Percentiles rank a stretch among this genome's conserved stretches.
Evolutionary conservation across 768 basidiomycete genomes (phyloP).

Genomic region (Lentinula raphanica): DNA sequence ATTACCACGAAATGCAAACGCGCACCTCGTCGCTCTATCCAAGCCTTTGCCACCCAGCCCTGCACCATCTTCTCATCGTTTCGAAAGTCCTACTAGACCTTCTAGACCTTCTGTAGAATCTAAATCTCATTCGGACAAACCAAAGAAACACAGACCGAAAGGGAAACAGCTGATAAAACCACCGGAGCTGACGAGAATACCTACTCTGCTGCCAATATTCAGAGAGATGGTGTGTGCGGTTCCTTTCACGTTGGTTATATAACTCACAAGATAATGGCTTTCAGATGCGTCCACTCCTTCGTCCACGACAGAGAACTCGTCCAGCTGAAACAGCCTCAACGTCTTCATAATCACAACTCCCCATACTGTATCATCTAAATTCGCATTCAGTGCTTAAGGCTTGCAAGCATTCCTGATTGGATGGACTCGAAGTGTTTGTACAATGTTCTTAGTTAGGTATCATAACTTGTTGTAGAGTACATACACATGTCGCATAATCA

Average conservation of each 20-base stretch:
- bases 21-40: conserved; percentile 20
- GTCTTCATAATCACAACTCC: too few relatives aligned
- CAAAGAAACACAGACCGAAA: conserved; percentile 3
- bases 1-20: conserved; percentile 21
- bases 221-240: conserved; percentile 76
- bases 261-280: not conserved
- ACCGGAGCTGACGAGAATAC: conserved; percentile 74
- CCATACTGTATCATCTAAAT: not conserved
- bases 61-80: conserved; percentile 9
- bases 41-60: conserved; percentile 36
- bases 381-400: not conserved
- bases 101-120: conserved; percentile 4
- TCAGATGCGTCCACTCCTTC: conserved; percentile 42
- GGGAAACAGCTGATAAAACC: conserved; percentile 42
- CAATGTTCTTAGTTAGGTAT: too few relatives aligned
- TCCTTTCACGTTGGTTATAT: not conserved
- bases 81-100: conserved; percentile 5
- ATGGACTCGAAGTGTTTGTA: not conserved
- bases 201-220: conserved; percentile 83
- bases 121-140: conserved; percentile 8
- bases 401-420: too few relatives aligned
- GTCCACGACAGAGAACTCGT: conserved; percentile 21
- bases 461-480: too few relatives aligned
- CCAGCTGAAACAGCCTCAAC: not conserved
- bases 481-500: too few relatives aligned